A percentile compares a stretch with the other conserved stretches of the same genome.
phyloP scores from a whole-genome alignment of 78 protist species.

The Emiliania huxleyi region DNA sequence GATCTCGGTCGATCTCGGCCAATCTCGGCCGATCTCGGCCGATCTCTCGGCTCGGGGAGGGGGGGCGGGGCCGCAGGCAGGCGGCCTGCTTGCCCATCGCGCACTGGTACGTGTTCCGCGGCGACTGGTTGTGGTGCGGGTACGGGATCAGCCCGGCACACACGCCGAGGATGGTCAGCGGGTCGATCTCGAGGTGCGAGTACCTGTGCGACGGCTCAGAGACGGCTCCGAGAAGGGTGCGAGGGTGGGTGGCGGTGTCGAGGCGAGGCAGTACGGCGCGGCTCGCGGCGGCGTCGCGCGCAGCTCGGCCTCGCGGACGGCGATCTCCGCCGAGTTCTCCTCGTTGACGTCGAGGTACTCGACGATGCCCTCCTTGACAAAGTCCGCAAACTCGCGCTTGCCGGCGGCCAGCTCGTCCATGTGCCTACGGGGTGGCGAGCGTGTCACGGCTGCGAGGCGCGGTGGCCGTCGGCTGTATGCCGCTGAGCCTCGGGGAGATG shows the following conservation, averaged over 20 bases:
- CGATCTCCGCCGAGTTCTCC: slow-evolving; percentile 69
- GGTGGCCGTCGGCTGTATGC: not conserved
- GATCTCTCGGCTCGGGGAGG: too few relatives aligned
- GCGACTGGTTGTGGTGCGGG: slow-evolving; percentile 99
- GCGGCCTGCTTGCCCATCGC: slow-evolving; percentile 99
- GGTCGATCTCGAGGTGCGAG: slow-evolving; percentile 99
- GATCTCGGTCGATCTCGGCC: too few relatives aligned
- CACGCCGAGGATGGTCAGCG: slow-evolving; percentile 95
- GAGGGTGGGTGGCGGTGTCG: too few relatives aligned
- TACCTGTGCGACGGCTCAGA: not conserved
- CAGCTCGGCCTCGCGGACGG: not conserved
- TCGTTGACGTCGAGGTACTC: slow-evolving; percentile 83
- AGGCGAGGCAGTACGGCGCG: not conserved
- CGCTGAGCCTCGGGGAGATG: too few relatives aligned
- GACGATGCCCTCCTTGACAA: slow-evolving; percentile 52
- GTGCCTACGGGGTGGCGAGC: not conserved
- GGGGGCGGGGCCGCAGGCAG: too few relatives aligned
- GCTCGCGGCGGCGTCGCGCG: not conserved
- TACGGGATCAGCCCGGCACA: slow-evolving; percentile 62
- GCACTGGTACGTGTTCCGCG: slow-evolving; percentile 98
- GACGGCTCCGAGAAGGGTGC: too few relatives aligned
- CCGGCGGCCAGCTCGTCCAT: slow-evolving; percentile 69
- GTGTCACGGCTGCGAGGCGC: too few relatives aligned
- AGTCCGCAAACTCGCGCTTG: not conserved
- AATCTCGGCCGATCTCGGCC: too few relatives aligned